Percentiles rank a stretch among this genome's conserved stretches.
Evolutionary conservation across 2,329 filamentous ascomycete genomes (phyloP).

Genomic region (Cadophora luteo-olivacea): DNA sequence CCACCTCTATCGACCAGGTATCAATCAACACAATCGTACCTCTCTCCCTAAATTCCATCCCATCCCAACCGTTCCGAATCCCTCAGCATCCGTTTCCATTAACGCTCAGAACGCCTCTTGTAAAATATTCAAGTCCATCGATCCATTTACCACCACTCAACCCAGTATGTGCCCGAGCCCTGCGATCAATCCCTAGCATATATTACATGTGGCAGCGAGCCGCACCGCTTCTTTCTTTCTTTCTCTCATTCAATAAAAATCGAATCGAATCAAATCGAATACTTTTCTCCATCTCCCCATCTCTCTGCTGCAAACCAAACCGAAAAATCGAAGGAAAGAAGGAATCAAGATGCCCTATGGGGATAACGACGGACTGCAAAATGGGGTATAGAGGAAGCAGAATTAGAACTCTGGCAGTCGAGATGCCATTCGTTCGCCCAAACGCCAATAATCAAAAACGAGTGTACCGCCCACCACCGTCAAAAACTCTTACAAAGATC

Average conservation of each 20-base stretch:
- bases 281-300: conserved; percentile 2
- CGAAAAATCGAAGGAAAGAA: conserved; percentile 8
- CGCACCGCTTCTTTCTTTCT: conserved; percentile 12
- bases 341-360: conserved; percentile 31
- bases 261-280: conserved; percentile 8
- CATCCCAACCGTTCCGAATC: neutral
- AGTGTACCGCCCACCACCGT: neutral
- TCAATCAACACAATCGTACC: conserved; percentile 15
- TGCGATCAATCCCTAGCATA: neutral
- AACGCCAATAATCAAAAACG: conserved; percentile 22
- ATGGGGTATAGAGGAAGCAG: conserved; percentile 37
- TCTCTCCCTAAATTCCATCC: neutral
- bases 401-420: conserved; percentile 18
- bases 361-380: conserved; percentile 25
- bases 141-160: neutral
- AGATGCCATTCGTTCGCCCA: conserved; percentile 7
- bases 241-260: neutral
- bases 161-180: conserved; percentile 3
- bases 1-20: conserved; percentile 3
- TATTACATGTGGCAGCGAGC: conserved; percentile 20
- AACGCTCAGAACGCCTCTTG: conserved; percentile 19
- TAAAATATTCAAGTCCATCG: conserved; percentile 3
- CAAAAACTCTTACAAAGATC: conserved; percentile 25
- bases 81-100: conserved; percentile 9
- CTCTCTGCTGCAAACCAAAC: neutral